A percentile compares a stretch with the other conserved stretches of the same genome.
phyloP scores from a whole-genome alignment of 2,329 filamentous ascomycete species.

The Fonsecaea nubica region DNA sequence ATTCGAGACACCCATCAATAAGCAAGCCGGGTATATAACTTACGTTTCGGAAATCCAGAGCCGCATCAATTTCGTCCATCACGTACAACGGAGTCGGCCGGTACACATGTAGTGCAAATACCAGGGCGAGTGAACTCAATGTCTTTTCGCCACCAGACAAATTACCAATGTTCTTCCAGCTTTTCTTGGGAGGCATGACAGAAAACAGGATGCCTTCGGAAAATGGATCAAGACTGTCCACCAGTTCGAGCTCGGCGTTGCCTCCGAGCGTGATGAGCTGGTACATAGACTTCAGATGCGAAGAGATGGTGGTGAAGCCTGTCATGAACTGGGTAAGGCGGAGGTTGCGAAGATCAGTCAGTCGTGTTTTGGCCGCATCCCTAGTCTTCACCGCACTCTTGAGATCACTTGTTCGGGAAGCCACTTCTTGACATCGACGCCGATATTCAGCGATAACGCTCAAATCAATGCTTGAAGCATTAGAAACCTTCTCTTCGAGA shows the following conservation, averaged over 20 bases:
- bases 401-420: conserved; percentile 81
- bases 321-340: conserved; percentile 98
- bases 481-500: conserved; percentile 78
- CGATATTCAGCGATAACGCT: conserved; percentile 88
- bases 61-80: conserved; percentile 99
- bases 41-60: conserved; percentile 96
- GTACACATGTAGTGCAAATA: conserved; percentile 98
- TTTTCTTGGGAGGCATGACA: conserved; percentile 99
- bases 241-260: conserved; percentile 95
- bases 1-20: background rate
- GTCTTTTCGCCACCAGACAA: conserved; percentile 97
- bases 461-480: conserved; percentile 79
- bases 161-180: conserved; percentile 99
- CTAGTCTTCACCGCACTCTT: conserved; percentile 76
- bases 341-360: conserved; percentile 87
- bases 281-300: conserved; percentile 98
- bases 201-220: conserved; percentile 95
- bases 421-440: conserved; percentile 81
- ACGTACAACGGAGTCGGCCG: conserved; percentile 97
- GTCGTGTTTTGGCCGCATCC: conserved; percentile 87
- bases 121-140: conserved; percentile 85
- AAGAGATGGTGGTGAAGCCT: conserved; percentile 90
- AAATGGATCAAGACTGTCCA: conserved; percentile 95
- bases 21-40: conserved; percentile 52
- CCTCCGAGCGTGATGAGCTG: conserved; percentile 99